Evolutionary conservation across 768 basidiomycete species (phyloP).

Genomic region (Mycena crocata): DNA sequence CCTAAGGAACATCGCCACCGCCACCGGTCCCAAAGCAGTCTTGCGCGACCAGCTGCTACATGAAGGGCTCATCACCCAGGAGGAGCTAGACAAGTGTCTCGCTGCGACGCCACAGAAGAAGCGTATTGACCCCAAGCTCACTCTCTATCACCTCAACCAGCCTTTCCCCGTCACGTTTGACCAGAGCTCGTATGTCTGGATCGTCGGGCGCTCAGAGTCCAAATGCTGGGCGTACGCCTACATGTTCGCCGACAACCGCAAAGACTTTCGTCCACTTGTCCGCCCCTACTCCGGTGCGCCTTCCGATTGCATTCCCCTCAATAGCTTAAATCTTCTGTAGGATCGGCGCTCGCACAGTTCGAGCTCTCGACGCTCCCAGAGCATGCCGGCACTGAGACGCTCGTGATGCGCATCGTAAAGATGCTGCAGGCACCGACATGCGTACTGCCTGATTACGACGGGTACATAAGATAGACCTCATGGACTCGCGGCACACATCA

Average conservation of each 20-base stretch:
- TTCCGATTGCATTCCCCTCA: not conserved
- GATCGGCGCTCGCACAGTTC: conserved; percentile 27
- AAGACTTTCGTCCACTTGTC: not conserved
- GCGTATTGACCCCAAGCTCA: conserved; percentile 13
- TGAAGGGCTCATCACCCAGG: conserved; percentile 17
- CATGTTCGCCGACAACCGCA: conserved; percentile 27
- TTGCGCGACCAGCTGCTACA: conserved; percentile 19
- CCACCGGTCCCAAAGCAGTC: not conserved
- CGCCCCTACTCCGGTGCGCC: conserved; percentile 15
- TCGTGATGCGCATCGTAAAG: conserved; percentile 44
- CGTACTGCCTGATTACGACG: conserved; percentile 26
- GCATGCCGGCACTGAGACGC: conserved; percentile 43
- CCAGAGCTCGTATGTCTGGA: not conserved
- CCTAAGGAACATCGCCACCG: conserved; percentile 5
- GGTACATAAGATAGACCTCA: no score
- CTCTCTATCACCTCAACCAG: conserved; percentile 8
- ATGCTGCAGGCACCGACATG: conserved; percentile 27
- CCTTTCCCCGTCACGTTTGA: conserved; percentile 22
- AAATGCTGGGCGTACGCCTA: conserved; percentile 18
- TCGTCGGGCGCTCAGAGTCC: not conserved
- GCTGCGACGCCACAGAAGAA: conserved; percentile 15
- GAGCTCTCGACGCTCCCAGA: conserved; percentile 31
- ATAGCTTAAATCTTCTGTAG: conserved; percentile 1
- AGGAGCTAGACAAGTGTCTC: not conserved
- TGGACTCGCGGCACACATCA: no score